Conservation (phyloP, 306 rosid genomes). For the Rosa persica region DNA sequence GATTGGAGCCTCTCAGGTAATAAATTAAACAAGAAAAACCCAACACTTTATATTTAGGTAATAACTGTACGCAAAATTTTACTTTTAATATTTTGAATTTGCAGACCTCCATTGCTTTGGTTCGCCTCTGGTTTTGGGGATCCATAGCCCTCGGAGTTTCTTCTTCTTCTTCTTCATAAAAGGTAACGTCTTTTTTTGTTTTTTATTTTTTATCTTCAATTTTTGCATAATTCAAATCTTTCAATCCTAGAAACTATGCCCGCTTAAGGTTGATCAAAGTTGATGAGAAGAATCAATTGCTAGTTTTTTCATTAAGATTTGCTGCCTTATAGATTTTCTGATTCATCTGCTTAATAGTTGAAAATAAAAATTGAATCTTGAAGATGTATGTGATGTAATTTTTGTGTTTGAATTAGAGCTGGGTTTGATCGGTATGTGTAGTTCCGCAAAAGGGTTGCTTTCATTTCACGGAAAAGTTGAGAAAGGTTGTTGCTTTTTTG, state of each 20-base stretch:
- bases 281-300: background rate
- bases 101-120: background rate
- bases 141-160: background rate
- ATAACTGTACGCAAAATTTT: background rate
- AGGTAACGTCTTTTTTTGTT: slow-evolving; percentile 9
- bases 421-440: background rate
- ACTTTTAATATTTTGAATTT: slow-evolving; percentile 5
- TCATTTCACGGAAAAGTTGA: background rate
- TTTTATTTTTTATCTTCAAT: background rate
- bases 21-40: background rate
- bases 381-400: background rate
- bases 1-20: background rate
- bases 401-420: slow-evolving; percentile 4
- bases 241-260: background rate
- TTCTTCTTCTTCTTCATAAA: background rate
- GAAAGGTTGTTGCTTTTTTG: slow-evolving; percentile 1
- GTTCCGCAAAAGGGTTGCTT: slow-evolving; percentile 3
- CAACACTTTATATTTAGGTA: background rate
- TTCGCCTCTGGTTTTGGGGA: slow-evolving; percentile 14
- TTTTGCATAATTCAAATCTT: background rate
- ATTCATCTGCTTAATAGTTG: background rate
- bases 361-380: background rate
- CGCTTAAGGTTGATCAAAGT: slow-evolving; percentile 1
- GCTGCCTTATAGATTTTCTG: background rate
- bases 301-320: background rate